Percentiles rank a stretch among this genome's conserved stretches.
phyloP scores from a whole-genome alignment of 169 alveolate species.

The Cryptosporidium xiaoi region DNA sequence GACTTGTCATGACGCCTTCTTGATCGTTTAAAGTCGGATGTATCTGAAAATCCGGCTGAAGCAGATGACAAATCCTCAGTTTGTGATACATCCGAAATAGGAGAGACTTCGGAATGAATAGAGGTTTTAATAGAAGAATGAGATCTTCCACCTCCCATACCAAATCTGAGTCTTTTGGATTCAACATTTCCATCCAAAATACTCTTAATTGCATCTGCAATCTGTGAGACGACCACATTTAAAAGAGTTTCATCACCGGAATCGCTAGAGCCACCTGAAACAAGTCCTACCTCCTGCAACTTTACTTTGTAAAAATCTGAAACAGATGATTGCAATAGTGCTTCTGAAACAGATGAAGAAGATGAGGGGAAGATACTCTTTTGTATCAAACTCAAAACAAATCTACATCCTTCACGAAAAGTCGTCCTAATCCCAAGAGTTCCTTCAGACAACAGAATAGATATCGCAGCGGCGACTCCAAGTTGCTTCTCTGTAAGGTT shows the following conservation, averaged over 20 bases:
- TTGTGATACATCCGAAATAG: background rate
- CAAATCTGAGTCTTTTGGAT: background rate
- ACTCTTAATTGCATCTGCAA: background rate
- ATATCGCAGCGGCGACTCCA: conserved; percentile 56
- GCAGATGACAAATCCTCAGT: background rate
- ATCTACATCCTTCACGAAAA: conserved; percentile 72
- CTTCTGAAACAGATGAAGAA: conserved; percentile 26
- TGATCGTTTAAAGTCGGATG: background rate
- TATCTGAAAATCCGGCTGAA: background rate
- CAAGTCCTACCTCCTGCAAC: background rate
- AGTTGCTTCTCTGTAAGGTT: background rate
- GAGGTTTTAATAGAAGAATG: conserved; percentile 24
- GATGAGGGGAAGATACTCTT: background rate
- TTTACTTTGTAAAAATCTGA: background rate
- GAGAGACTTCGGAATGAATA: conserved; percentile 1
- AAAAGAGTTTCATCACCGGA: background rate
- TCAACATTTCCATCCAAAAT: background rate
- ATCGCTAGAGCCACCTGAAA: background rate
- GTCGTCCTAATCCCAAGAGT: conserved; percentile 10
- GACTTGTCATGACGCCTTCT: background rate
- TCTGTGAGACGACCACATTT: background rate
- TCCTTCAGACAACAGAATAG: conserved; percentile 31
- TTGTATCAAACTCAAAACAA: background rate
- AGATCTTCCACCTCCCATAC: background rate
- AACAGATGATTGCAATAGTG: background rate